Percentiles rank a stretch among this genome's conserved stretches.
These are phyloP conservation scores for Diatrype stigma DNA, from an alignment of 2,329 filamentous ascomycete species.

Conservation along the genomic window DNA sequence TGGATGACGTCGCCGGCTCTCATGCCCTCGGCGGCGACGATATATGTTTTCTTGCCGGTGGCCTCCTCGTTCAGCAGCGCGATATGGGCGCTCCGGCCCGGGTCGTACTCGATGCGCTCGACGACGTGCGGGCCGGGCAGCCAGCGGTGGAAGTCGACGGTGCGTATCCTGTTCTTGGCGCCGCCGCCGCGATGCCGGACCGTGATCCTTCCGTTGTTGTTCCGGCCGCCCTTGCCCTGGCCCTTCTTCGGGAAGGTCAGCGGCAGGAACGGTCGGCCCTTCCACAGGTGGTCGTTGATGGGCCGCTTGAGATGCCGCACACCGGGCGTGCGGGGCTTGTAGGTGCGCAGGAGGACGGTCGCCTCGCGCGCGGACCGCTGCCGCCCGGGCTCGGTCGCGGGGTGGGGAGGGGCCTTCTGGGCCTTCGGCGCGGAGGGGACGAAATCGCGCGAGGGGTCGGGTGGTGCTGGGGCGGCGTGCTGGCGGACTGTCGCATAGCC, in stretches of 20 bases:
- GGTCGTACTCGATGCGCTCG: slow-evolving; percentile 94
- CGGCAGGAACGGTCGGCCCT: slow-evolving; percentile 75
- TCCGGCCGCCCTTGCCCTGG: slow-evolving; percentile 87
- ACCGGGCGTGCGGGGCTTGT: slow-evolving; percentile 91
- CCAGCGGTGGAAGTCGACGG: slow-evolving; percentile 80
- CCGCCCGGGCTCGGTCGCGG: slow-evolving; percentile 6
- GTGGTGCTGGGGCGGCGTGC: slow-evolving; percentile 10
- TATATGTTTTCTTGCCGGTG: slow-evolving; percentile 78
- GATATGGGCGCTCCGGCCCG: slow-evolving; percentile 88
- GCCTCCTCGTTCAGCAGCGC: slow-evolving; percentile 75
- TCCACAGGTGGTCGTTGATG: slow-evolving; percentile 96
- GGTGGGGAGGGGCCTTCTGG: slow-evolving; percentile 11
- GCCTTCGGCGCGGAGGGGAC: slow-evolving; percentile 12
- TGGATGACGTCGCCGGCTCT: slow-evolving; percentile 86
- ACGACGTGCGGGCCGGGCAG: slow-evolving; percentile 79
- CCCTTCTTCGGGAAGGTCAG: slow-evolving; percentile 92
- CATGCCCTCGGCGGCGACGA: slow-evolving; percentile 92
- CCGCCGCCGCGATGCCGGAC: slow-evolving; percentile 91
- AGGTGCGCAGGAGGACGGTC: slow-evolving; percentile 65
- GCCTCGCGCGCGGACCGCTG: slow-evolving; percentile 23
- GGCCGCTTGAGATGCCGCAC: slow-evolving; percentile 85
- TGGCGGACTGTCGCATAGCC: slow-evolving; percentile 25
- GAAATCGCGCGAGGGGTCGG: slow-evolving; percentile 11
- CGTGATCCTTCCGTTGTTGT: slow-evolving; percentile 79
- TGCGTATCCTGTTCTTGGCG: slow-evolving; percentile 85